Percentiles rank a stretch among this genome's conserved stretches.
Conservation (phyloP, 345 rosid genomes). For the Barbarea vulgaris region DNA sequence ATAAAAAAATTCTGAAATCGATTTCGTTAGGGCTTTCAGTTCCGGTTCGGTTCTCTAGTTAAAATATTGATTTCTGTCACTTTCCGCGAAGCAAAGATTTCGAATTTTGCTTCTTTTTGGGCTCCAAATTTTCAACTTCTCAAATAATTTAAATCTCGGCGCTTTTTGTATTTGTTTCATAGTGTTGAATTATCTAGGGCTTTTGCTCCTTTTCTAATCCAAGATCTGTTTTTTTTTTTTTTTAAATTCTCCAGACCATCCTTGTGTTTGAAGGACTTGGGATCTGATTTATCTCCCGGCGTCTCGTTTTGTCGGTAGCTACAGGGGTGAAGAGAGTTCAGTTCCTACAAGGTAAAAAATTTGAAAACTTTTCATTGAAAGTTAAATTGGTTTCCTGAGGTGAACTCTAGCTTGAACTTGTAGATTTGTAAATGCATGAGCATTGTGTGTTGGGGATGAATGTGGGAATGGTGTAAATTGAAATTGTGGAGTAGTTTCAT, state of each 20-base stretch:
- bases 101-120: constrained; percentile 41
- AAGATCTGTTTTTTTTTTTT: constrained; percentile 28
- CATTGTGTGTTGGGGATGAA: constrained; percentile 15
- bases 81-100: constrained; percentile 35
- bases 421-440: constrained; percentile 18
- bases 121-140: constrained; percentile 23
- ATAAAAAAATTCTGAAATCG: constrained; percentile 27
- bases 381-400: not conserved
- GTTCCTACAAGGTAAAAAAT: constrained; percentile 18
- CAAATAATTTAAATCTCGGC: constrained; percentile 12
- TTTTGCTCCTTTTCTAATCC: constrained; percentile 25
- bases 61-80: constrained; percentile 38
- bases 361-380: constrained; percentile 11
- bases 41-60: constrained; percentile 40
- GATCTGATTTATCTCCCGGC: constrained; percentile 25
- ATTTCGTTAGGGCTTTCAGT: constrained; percentile 23
- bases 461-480: not conserved
- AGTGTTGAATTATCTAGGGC: constrained; percentile 16
- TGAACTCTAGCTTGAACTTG: constrained; percentile 5
- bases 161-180: not conserved
- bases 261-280: constrained; percentile 1
- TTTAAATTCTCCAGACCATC: constrained; percentile 18
- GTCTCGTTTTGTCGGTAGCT: constrained; percentile 22
- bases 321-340: constrained; percentile 2
- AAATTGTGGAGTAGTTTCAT: not conserved